Evolutionary conservation across 2,329 filamentous ascomycete genomes (phyloP), one percentile per base, ranked within the genome.

Genomic region (Colletotrichum tofieldiae): DNA sequence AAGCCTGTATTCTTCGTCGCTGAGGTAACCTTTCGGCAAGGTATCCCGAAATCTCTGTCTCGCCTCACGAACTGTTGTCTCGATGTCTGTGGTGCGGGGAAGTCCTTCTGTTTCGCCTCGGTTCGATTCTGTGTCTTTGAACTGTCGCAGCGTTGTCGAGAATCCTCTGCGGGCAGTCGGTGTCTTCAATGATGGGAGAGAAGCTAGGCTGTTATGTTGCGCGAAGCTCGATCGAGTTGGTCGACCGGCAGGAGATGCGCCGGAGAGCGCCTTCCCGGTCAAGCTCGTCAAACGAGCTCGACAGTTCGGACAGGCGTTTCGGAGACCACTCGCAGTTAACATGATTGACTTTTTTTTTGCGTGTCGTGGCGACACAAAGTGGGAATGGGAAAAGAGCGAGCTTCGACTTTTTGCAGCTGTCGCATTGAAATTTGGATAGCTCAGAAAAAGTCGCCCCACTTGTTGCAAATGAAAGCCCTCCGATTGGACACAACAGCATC

Each of bases 1-100:
- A 0, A 97, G 84, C 59, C 84, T 85, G 77, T 93, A 91, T 80
- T 98, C 95, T 65, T 93, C 89, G 1, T 87, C 86, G 43, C 86
- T 91, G 63, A 98, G 81, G 76, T 94, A 90, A 43, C 88, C 91
- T 41, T 90, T 89, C 0, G 95, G 95, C 32, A 98, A 82, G 0
- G 88, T 91, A 77, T 96, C 92, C 73, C 94, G 92, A 80, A 94
- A 97, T 11, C 90, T 87, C 74, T 94, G 92, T 77, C 93, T 90
- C 45, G 94, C 92, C 75, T 90, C 86, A 67, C 93, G 90, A 41
- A 94, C 94, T 9, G 92, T 83, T 14, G 85, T 84, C 78, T 94
- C 93, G 67, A 90, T 84, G 6, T 88, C 84, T 32, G 49, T 51
- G 11, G 26, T 43, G n/a, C n/a, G 55, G 26, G 65, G 23, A 0